Conservation (phyloP, 1,139 yeast genomes). For the Debaryomyces fabryi region DNA sequence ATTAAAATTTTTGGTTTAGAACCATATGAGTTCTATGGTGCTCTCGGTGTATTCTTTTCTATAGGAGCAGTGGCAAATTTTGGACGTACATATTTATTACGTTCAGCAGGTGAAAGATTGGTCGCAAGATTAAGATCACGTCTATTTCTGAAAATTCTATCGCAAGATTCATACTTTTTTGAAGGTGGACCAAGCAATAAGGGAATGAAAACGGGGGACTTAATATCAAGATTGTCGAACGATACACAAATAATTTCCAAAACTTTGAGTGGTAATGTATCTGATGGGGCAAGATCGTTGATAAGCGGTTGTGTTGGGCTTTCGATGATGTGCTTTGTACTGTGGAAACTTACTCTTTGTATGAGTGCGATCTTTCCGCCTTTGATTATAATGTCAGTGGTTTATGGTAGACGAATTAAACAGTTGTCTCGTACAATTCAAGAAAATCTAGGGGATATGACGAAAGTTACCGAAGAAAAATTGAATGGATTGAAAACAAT, state of each 20-base stretch:
- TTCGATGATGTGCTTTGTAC: constrained; percentile 88
- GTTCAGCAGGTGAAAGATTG: constrained; percentile 81
- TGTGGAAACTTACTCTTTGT: constrained; percentile 74
- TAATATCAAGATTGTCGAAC: constrained; percentile 82
- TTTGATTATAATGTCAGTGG: constrained; percentile 69
- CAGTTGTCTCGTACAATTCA: constrained; percentile 76
- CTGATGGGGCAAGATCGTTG: constrained; percentile 84
- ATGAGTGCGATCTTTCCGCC: constrained; percentile 84
- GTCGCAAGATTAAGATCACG: constrained; percentile 81
- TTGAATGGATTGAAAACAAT: constrained; percentile 84
- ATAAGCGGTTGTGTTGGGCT: constrained; percentile 79
- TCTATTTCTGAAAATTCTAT: constrained; percentile 72
- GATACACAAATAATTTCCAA: constrained; percentile 91
- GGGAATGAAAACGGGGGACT: constrained; percentile 82
- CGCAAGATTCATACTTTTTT: constrained; percentile 90
- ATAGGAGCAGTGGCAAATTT: constrained; percentile 79
- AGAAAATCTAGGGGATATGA: constrained; percentile 81
- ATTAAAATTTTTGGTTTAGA: constrained; percentile 34
- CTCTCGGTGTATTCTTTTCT: constrained; percentile 52
- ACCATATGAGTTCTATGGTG: constrained; percentile 36
- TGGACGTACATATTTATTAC: constrained; percentile 72
- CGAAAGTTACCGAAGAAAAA: constrained; percentile 91
- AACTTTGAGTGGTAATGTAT: constrained; percentile 84
- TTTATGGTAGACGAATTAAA: constrained; percentile 80
- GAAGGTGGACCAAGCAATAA: constrained; percentile 64